A percentile compares a stretch with the other conserved stretches of the same genome.
Conservation (phyloP, 2,329 filamentous ascomycete species). For the Botrytis squamosa region DNA sequence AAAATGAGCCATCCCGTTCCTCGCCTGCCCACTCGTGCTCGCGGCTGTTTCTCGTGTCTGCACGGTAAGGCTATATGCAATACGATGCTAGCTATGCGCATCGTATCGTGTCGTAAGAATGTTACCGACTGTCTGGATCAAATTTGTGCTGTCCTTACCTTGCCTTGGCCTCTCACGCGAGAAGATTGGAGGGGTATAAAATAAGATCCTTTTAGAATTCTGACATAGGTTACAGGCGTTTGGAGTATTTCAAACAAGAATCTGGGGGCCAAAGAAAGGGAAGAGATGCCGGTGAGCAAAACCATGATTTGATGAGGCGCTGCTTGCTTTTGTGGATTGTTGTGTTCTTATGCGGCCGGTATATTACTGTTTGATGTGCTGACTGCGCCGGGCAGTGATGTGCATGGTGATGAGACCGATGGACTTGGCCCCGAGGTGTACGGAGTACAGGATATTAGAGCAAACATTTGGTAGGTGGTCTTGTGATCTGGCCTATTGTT, state of each 20-base stretch:
- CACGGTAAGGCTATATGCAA: neutral
- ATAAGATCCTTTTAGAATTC: conserved; percentile 8
- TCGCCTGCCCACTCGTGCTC: neutral
- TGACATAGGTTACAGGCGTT: conserved; percentile 10
- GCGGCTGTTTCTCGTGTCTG: conserved; percentile 11
- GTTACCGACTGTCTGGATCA: conserved; percentile 16
- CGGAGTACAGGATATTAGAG: neutral
- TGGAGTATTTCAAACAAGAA: neutral
- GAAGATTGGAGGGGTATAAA: neutral
- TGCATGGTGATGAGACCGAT: conserved; percentile 4
- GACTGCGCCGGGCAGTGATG: neutral
- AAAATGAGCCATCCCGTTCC: neutral
- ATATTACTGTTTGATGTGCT: conserved; percentile 4
- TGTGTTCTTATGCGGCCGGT: neutral
- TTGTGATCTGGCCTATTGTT: conserved; percentile 11
- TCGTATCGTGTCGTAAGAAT: neutral
- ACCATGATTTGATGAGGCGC: neutral
- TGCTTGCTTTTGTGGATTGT: neutral
- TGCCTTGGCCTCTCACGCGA: neutral
- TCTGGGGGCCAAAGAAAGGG: neutral
- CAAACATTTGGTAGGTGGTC: neutral
- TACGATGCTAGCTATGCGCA: neutral
- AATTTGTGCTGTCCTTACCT: neutral
- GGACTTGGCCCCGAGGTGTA: neutral
- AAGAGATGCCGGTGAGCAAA: neutral